Base-by-base conservation (phyloP, 495 filamentous ascomycete species). In the Xylaria longipes region DNA sequence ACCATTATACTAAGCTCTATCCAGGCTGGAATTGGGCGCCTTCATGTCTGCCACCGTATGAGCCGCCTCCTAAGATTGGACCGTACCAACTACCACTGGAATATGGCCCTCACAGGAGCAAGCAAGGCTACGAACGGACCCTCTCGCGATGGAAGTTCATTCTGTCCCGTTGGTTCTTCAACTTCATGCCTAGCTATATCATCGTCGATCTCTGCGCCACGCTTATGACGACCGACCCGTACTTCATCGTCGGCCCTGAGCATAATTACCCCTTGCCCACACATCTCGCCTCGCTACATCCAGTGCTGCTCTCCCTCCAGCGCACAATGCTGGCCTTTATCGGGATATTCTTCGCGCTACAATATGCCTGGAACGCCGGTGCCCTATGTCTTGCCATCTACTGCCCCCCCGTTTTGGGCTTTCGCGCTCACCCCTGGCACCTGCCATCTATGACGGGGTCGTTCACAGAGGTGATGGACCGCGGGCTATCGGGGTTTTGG, bases 401-500 rank as follows among this genome's bases (percentile, higher is more conserved):
- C 22, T 79, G 84, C 1, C 78, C 78, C 33, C 70, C 68, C 0
- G 35, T 73, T 57, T 54, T 77, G 9, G 84, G 85, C 37, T 84
- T 84, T 11, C 82, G 87, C 33, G 84, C 82, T 6, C 86, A 86
- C 65, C 79, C 91, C 1, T 94, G 90, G 89, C 84, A 90, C 8
- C 91, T 94, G 72, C 86, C 93, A 0, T 84, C 86, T 43, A 75
- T 82, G 22, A 93, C 88, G 75, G 94, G 93, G 17, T 83, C 87
- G 1, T 82, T 87, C 70, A 70, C 69, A 3, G 76, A 82, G 11
- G 82, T 95, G 6, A 76, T 91, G 5, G 86, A 92, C 65, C 80
- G 89, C 57, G 93, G 94, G 0, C 80, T 97, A 1, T 83, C 87
- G 9, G 94, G 94, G 37, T 88, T 90, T 74, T 97, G 94, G 94